Evolutionary conservation across 345 rosid species (phyloP).

Genomic region (Murraya koenigii): DNA sequence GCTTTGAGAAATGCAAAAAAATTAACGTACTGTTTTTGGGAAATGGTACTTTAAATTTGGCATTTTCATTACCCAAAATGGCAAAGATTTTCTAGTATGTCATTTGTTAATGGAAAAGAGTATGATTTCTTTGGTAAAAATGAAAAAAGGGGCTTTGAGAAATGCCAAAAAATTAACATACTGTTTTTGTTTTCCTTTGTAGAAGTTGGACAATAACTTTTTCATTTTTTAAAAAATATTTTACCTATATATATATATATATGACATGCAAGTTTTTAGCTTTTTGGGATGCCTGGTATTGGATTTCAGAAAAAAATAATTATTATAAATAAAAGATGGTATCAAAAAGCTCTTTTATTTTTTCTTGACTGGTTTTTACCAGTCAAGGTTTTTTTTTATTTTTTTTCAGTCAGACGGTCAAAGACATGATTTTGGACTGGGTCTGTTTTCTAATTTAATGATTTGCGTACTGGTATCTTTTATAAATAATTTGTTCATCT

Average conservation of each 20-base stretch:
- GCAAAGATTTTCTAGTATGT: background rate
- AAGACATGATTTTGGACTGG: background rate
- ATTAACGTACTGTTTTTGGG: too few relatives aligned
- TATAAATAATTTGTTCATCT: background rate
- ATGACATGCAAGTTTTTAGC: background rate
- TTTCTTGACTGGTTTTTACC: background rate
- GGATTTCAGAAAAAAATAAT: background rate
- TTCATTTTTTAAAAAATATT: background rate
- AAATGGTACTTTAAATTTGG: background rate
- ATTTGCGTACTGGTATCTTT: background rate
- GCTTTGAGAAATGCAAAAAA: too few relatives aligned
- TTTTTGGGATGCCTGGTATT: background rate
- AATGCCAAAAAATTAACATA: background rate
- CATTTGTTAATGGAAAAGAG: background rate
- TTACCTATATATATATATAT: too few relatives aligned
- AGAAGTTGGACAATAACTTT: background rate
- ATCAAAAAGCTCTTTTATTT: background rate
- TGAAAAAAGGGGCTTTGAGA: background rate
- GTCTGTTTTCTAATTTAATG: background rate
- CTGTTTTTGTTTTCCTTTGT: background rate
- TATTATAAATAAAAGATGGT: background rate
- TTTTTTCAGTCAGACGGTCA: background rate
- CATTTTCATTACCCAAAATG: background rate
- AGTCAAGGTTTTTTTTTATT: background rate
- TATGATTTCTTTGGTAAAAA: background rate